Base-by-base conservation (phyloP, 345 rosid genomes). In the Clausena lansium region DNA sequence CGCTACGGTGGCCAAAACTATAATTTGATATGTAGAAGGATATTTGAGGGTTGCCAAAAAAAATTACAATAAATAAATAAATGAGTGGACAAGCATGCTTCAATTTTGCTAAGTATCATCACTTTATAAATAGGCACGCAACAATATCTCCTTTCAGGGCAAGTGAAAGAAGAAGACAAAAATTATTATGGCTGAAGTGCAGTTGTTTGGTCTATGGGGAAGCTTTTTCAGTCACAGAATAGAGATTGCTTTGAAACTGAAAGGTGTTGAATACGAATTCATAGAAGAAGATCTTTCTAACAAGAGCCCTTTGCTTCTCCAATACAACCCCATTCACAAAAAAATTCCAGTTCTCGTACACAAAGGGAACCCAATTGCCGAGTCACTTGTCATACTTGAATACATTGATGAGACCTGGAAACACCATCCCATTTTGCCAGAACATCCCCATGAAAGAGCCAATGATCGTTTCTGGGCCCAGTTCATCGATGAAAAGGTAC, bases 401-500 rank as follows among this genome's bases (percentile, higher is more conserved):
- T 90, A 88, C 81, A 87, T 88, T 19, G 89, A 87, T 57, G 89
- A 90, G 30, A 82, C 85, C 4, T 90, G 91, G 92, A 84, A 80
- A 50, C n/a, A 76, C 45, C 65, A 71, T 75, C 77, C 81, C 11
- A 69, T 88, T 32, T 81, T 90, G 83, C 92, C 91, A 6, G 77
- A 65, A 10, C 79, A 86, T 79, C 87, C 92, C n/a, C 77, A 79
- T 36, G 88, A 87, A 19, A 79, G 84, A 55, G 90, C 92, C 70
- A 45, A 58, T 62, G 91, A 85, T 1, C 91, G 87, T 28, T 87
- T 90, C 82, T 90, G 92, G 92, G 87, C 88, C 14, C 84, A 81
- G 80, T 85, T 82, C 85, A 64, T 85, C 28, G 90, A 90, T 52
- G 89, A 85, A 0, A 83, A 83, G 86, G 91, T 89, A 81, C 36